Conservation (phyloP, 179 eudicot genomes). For the Patellifolia procumbens region DNA sequence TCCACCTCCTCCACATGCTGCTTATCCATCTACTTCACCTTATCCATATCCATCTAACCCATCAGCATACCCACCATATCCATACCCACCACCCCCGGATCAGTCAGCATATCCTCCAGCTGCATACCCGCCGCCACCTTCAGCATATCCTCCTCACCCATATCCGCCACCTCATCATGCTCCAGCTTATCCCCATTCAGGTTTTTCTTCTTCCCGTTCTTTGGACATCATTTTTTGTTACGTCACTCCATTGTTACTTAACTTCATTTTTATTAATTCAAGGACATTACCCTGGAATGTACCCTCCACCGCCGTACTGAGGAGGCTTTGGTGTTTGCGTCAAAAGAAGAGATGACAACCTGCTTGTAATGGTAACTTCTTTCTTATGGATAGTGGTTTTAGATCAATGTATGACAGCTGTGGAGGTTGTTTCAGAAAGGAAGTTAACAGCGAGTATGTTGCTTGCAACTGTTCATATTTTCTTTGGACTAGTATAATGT, state of each 20-base stretch:
- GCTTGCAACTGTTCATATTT: not conserved
- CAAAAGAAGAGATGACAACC: not conserved
- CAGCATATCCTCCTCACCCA: constrained; percentile 48
- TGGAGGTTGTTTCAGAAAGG: not conserved
- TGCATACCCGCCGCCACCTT: constrained; percentile 49
- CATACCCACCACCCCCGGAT: constrained; percentile 46
- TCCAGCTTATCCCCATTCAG: constrained; percentile 45
- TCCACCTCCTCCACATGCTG: constrained; percentile 35
- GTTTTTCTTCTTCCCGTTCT: constrained; percentile 18
- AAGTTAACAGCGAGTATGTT: not conserved
- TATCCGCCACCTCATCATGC: constrained; percentile 55
- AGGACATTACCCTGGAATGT: constrained; percentile 50
- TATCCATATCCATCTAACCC: constrained; percentile 50
- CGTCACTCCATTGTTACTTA: not conserved
- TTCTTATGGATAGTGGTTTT: not conserved
- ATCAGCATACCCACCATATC: constrained; percentile 45
- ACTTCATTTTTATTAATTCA: not conserved
- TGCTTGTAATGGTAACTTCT: constrained; percentile 14
- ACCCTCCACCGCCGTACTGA: constrained; percentile 66
- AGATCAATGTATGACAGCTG: not conserved
- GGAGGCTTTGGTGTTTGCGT: constrained; percentile 2
- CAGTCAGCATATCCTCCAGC: constrained; percentile 48
- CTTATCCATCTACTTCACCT: constrained; percentile 38
- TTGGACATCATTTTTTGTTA: not conserved
- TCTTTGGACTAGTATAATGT: not conserved